Conservation (phyloP, 495 filamentous ascomycete genomes). For the Pseudoneurospora amorphoporcata region DNA sequence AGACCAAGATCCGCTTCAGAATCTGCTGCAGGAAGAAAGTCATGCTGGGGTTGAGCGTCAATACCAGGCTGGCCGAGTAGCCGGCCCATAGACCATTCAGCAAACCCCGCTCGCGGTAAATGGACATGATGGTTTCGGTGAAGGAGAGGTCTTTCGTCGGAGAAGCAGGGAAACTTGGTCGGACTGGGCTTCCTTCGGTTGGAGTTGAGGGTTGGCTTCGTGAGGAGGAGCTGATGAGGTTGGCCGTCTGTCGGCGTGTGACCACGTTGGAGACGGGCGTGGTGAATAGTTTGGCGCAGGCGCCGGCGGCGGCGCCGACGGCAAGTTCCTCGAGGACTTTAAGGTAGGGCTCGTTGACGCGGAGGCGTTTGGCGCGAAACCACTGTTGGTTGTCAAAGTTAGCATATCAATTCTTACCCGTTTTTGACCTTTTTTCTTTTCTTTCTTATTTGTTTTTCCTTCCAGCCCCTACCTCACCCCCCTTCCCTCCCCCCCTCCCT, state of each 20-base stretch:
- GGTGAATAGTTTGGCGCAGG: constrained; percentile 66
- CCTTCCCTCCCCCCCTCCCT: too few relatives aligned
- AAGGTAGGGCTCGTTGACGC: constrained; percentile 40
- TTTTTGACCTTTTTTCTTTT: neutral
- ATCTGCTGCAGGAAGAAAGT: constrained; percentile 77
- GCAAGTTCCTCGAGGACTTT: constrained; percentile 62
- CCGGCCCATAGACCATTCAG: constrained; percentile 75
- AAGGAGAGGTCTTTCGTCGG: constrained; percentile 26
- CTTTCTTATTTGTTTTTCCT: too few relatives aligned
- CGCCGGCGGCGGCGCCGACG: constrained; percentile 68
- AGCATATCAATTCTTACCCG: neutral
- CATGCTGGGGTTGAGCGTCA: constrained; percentile 79
- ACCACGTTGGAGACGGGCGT: constrained; percentile 79
- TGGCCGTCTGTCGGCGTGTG: constrained; percentile 65
- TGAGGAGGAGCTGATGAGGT: constrained; percentile 22
- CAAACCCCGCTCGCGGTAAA: constrained; percentile 61
- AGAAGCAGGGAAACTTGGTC: neutral
- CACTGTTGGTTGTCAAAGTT: constrained; percentile 9
- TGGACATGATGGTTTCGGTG: constrained; percentile 50
- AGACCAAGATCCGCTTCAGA: constrained; percentile 49
- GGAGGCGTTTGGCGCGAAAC: constrained; percentile 45
- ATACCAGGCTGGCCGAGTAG: constrained; percentile 67
- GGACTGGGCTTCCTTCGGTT: neutral
- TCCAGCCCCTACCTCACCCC: neutral
- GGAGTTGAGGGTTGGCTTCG: neutral